phyloP scores from a whole-genome alignment of 2,329 filamentous ascomycete genomes.

The Aspergillus versicolor region DNA sequence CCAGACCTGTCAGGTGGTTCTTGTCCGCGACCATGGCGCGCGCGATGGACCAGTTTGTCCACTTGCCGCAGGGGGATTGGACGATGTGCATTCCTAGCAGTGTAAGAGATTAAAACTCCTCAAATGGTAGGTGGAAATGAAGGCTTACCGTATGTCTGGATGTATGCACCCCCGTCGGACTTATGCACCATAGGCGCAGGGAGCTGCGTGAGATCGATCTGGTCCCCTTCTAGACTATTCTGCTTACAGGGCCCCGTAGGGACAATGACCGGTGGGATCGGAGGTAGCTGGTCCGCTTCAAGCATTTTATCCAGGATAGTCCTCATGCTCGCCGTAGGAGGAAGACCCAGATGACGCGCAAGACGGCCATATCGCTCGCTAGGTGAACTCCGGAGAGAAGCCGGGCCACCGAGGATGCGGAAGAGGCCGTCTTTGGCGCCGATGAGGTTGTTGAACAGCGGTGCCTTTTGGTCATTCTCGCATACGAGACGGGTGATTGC shows the following conservation, averaged over 20 bases:
- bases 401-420: slow-evolving; percentile 49
- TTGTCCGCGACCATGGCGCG: slow-evolving; percentile 50
- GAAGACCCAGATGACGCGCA: slow-evolving; percentile 44
- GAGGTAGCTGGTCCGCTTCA: slow-evolving; percentile 31
- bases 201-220: slow-evolving; percentile 46
- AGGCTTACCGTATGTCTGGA: slow-evolving; percentile 51
- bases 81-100: slow-evolving; percentile 47
- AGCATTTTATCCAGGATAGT: slow-evolving; percentile 47
- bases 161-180: slow-evolving; percentile 50
- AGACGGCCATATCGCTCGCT: slow-evolving; percentile 43
- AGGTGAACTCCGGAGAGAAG: slow-evolving; percentile 34
- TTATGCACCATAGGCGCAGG: slow-evolving; percentile 47
- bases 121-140: too few species aligned
- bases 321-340: slow-evolving; percentile 36
- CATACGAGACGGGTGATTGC: slow-evolving; percentile 26
- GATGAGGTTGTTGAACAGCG: slow-evolving; percentile 54
- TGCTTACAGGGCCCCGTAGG: slow-evolving; percentile 46
- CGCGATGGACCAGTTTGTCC: slow-evolving; percentile 45
- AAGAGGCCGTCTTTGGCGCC: slow-evolving; percentile 48
- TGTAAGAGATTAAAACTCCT: too few species aligned
- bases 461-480: slow-evolving; percentile 49
- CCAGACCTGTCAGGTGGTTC: slow-evolving; percentile 42
- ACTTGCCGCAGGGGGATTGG: slow-evolving; percentile 45
- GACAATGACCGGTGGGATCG: slow-evolving; percentile 35
- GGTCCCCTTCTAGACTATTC: slow-evolving; percentile 34